Evolutionary conservation across 2,329 filamentous ascomycete species (phyloP), one percentile per base, ranked within the genome.

Genomic region (Nannizziopsis arthrosporioides): DNA sequence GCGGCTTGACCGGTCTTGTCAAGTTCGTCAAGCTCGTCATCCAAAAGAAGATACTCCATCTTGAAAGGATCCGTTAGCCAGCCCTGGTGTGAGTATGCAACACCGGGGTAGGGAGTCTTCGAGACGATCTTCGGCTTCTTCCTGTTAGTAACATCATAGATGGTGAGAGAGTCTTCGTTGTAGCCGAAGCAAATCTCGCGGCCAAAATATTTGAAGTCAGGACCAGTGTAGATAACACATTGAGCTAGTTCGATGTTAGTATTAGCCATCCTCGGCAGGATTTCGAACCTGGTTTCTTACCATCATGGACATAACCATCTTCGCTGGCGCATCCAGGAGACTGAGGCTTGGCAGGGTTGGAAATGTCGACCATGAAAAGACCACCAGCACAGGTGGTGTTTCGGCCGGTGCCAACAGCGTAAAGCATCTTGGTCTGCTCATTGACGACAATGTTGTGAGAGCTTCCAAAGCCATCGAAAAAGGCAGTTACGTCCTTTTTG

Each of bases 271-370:
- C n/a, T n/a, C n/a, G n/a, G n/a, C n/a, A n/a, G n/a, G n/a, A n/a
- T 27, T n/a, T 12, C 15, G 39, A 45, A n/a, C 11, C 14, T 27
- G 3, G 15, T 5, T 38, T 15, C 53, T 47, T 48, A 54, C 53
- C 76, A 54, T 80, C 76, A 59, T 80, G 76, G 11, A 79, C 75
- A 57, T 80, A 80, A 34, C 75, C 76, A 57, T 79, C 76, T 14
- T 68, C 57, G 15, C 69, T 66, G 6, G 73, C 72, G 56, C 76
- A 80, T 38, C 76, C 77, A 5, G 74, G 71, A 17, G 66, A 70
- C 11, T 65, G 71, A 3, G 76, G 73, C 50, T 76, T 77, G 6
- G 69, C 61, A 10, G 74, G 68, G 53, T 78, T 70, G 3, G 67
- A 67, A 27, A 80, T 66, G 59, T 80, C 73, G 54, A 80, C 74